Percentiles rank a stretch among this genome's conserved stretches.
Evolutionary conservation across 129 eudicot genomes (phyloP).

Genomic region (Oenanthe sinensis): DNA sequence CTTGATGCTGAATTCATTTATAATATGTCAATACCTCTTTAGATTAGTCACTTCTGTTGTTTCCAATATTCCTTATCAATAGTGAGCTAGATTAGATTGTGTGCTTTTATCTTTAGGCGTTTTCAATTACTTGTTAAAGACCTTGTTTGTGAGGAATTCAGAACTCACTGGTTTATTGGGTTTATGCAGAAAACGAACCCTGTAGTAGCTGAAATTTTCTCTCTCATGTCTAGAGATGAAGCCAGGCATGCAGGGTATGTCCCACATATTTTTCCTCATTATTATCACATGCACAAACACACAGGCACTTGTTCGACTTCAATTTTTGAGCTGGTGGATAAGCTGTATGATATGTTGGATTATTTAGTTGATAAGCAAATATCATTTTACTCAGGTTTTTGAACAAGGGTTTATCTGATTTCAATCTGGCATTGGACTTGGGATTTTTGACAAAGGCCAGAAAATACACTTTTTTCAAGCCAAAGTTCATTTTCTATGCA

Average conservation of each 20-base stretch:
- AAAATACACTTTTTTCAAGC: slow-evolving; percentile 96
- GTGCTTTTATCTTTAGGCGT: neutral
- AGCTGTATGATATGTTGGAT: neutral
- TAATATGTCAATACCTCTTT: neutral
- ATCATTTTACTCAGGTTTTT: slow-evolving; percentile 53
- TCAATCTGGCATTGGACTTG: slow-evolving; percentile 91
- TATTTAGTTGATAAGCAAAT: neutral
- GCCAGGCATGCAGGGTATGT: slow-evolving; percentile 99
- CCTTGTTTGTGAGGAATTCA: neutral
- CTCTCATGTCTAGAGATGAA: slow-evolving; percentile 99
- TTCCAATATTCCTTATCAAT: neutral
- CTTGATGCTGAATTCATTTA: neutral
- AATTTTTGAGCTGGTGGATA: neutral
- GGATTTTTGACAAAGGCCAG: slow-evolving; percentile 96
- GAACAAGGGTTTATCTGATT: slow-evolving; percentile 95
- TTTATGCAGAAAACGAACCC: slow-evolving; percentile 94
- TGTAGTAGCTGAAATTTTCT: slow-evolving; percentile 95
- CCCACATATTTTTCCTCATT: neutral
- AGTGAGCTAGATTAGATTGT: neutral
- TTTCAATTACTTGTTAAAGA: neutral
- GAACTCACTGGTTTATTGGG: slow-evolving; percentile 1
- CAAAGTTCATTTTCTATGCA: slow-evolving; percentile 95
- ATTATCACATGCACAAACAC: neutral
- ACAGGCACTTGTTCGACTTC: neutral
- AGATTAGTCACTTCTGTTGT: neutral